These are phyloP conservation scores for Aspergillus cavernicola DNA, from an alignment of 495 filamentous ascomycete genomes.

Conservation along the genomic window DNA sequence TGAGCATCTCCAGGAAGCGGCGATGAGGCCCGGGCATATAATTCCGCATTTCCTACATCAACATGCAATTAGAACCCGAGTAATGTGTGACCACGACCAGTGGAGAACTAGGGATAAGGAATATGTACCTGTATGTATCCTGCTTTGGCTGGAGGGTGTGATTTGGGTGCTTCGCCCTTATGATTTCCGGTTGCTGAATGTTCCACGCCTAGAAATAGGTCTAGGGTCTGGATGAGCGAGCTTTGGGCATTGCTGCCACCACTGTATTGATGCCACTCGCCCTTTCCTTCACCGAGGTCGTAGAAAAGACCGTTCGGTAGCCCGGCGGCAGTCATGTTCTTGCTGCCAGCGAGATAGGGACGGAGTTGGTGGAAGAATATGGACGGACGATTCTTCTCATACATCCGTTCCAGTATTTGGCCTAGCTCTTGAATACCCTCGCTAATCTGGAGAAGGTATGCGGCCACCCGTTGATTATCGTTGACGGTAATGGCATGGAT, in stretches of 20 bases:
- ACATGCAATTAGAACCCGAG: background rate
- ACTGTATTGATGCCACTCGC: conserved; percentile 69
- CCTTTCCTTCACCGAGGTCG: conserved; percentile 67
- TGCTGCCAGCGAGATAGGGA: conserved; percentile 87
- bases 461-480: conserved; percentile 62
- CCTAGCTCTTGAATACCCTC: conserved; percentile 80
- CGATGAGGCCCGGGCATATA: conserved; percentile 96
- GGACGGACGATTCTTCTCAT: conserved; percentile 80
- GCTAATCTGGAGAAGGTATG: conserved; percentile 68
- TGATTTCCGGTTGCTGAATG: conserved; percentile 82
- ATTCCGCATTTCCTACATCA: conserved; percentile 74
- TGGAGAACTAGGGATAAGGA: background rate
- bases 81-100: too few relatives aligned
- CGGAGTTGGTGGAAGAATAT: conserved; percentile 90
- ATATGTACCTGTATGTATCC: conserved; percentile 33
- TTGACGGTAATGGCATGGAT: conserved; percentile 65
- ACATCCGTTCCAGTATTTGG: conserved; percentile 70
- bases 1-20: conserved; percentile 75
- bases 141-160: conserved; percentile 11
- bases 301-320: conserved; percentile 84
- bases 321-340: conserved; percentile 93
- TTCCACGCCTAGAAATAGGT: conserved; percentile 81
- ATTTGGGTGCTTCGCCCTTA: conserved; percentile 22
- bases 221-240: conserved; percentile 89
- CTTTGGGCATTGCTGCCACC: conserved; percentile 95